These are phyloP conservation scores for Sindora glabra DNA, from an alignment of 306 rosid genomes.

Conservation along the genomic window DNA sequence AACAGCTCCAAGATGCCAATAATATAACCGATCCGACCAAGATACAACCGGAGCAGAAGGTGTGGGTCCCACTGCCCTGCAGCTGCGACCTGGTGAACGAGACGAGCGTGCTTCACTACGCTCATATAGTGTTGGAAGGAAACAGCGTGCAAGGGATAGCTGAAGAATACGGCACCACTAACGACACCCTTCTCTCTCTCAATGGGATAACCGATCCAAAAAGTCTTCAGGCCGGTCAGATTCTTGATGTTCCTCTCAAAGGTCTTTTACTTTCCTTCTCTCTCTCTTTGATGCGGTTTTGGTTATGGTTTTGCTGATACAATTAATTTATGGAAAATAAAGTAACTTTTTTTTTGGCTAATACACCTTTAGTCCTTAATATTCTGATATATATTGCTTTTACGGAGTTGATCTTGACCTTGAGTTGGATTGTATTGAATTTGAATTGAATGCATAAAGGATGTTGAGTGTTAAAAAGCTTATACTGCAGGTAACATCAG, in stretches of 20 bases:
- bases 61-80: slow-evolving; percentile 78
- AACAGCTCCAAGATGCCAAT: slow-evolving; percentile 35
- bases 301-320: no score
- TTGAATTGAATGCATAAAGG: no score
- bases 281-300: no score
- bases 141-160: slow-evolving; percentile 38
- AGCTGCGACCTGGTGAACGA: slow-evolving; percentile 70
- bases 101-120: slow-evolving; percentile 53
- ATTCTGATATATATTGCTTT: no score
- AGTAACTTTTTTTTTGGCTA: no score
- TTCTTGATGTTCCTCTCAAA: slow-evolving; percentile 77
- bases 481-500: no score
- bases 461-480: no score
- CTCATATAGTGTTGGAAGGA: slow-evolving; percentile 4
- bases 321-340: no score
- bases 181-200: slow-evolving; percentile 27
- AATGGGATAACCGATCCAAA: slow-evolving; percentile 39
- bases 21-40: background rate
- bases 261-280: slow-evolving; percentile 33
- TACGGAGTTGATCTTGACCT: no score
- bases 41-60: slow-evolving; percentile 23
- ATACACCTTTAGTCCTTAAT: no score
- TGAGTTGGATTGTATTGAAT: no score
- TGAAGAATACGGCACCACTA: slow-evolving; percentile 24
- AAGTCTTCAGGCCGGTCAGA: slow-evolving; percentile 32